Evolutionary conservation across 225 moss, liverwort and hornwort genomes (phyloP), one percentile per base, ranked within the genome.

Genomic region (Sphagnum contortum): DNA sequence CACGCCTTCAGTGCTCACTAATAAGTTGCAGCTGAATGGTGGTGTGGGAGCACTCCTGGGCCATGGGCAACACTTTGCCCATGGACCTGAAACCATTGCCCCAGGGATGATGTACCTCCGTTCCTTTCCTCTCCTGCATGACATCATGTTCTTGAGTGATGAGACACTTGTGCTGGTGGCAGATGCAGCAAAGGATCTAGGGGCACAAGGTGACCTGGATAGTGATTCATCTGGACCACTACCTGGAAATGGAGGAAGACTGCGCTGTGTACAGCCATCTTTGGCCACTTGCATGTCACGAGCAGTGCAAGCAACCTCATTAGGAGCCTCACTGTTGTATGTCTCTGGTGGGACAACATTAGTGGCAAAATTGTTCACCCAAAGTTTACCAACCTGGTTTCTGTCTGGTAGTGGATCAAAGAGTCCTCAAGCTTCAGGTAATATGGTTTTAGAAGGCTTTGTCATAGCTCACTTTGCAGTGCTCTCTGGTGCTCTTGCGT

Each of bases 31-130:
- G 68, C 66, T 75, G 47, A 81, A 82, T 64, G 90, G 92, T 5
- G 95, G 92, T 12, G 88, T 95, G 8, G 92, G 92, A 58, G 86
- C 92, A 6, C 86, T 95, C 48, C 72, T 95, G 3, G 95, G 95
- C 64, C 83, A 89, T 49, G 91, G 89, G 14, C 52, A 52, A 5
- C 61, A 76, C 9, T 70, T 57, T 57, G 45, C 76, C 13, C 68
- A 63, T 14, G 72, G 74, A 51, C 60, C 69, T 1, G 73, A 86
- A 6, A 57, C 82, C 49, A 48, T 89, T 4, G 72, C 88, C 6
- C 92, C 95, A 5, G 95, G 91, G 59, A 72, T 88, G 4, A 66
- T 95, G 8, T 95, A 87, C 52, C 83, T 95, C 4, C 75, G 82
- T 10, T 79, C 89, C 2, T 88, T 80, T 44, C 71, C 86, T 9